Evolutionary conservation across 176 grass and related monocot species (phyloP).

Genomic region (Avena eriantha): DNA sequence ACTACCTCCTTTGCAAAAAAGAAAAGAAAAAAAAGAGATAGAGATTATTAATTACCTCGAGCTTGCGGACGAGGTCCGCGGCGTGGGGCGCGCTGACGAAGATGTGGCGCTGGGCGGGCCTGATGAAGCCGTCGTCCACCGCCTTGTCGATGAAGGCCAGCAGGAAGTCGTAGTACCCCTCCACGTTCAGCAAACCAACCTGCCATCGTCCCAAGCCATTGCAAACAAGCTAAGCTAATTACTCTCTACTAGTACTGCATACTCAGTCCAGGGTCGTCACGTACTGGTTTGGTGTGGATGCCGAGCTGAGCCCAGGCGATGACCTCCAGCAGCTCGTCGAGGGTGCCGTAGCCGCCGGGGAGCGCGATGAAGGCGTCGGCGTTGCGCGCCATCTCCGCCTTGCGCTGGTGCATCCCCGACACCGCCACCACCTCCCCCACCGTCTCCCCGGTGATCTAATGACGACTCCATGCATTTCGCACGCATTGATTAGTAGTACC

Average conservation of each 20-base stretch:
- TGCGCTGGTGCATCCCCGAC: slow-evolving; percentile 89
- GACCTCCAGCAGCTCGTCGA: slow-evolving; percentile 95
- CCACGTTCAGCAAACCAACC: slow-evolving; percentile 96
- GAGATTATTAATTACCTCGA: slow-evolving; percentile 54
- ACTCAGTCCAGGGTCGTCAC: too few relatives aligned
- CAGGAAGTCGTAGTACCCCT: slow-evolving; percentile 92
- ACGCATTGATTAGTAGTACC: neutral
- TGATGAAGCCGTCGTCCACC: slow-evolving; percentile 95
- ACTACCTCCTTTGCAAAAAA: too few relatives aligned
- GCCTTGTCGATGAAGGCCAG: slow-evolving; percentile 97
- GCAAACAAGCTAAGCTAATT: too few relatives aligned
- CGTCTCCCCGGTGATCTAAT: slow-evolving; percentile 78
- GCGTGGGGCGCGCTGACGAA: slow-evolving; percentile 77
- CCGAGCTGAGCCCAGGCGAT: slow-evolving; percentile 97
- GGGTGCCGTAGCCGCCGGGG: slow-evolving; percentile 90
- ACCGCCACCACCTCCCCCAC: slow-evolving; percentile 86
- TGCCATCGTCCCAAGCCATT: neutral
- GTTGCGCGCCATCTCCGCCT: slow-evolving; percentile 91
- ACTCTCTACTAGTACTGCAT: too few relatives aligned
- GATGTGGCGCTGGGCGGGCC: slow-evolving; percentile 81
- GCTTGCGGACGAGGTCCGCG: slow-evolving; percentile 79
- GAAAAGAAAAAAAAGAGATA: neutral
- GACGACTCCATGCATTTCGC: too few relatives aligned
- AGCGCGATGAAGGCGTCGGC: slow-evolving; percentile 98
- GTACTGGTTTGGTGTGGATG: slow-evolving; percentile 66